Evolutionary conservation across 2,329 filamentous ascomycete genomes (phyloP).

Genomic region (Colletotrichum somersetense): DNA sequence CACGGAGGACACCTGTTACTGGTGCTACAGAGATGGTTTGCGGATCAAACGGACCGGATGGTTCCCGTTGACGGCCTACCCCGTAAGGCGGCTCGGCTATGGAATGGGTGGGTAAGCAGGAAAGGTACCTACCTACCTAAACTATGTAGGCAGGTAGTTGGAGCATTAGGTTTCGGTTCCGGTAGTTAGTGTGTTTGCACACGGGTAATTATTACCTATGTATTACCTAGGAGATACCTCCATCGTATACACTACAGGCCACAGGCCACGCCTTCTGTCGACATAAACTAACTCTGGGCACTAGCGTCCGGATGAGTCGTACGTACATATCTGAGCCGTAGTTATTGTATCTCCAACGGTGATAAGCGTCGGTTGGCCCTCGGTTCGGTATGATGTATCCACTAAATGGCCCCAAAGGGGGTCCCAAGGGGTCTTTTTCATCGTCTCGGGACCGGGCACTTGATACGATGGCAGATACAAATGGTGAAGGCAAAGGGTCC

Average conservation of each 20-base stretch:
- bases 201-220: not conserved
- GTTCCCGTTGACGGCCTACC: not conserved
- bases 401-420: constrained; percentile 18
- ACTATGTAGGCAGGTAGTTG: too few relatives aligned
- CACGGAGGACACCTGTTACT: not conserved
- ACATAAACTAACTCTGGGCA: not conserved
- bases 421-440: constrained; percentile 1
- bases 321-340: not conserved
- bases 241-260: not conserved
- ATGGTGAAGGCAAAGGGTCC: constrained; percentile 20
- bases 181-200: not conserved
- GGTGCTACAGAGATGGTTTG: not conserved
- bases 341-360: not conserved
- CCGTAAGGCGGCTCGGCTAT: not conserved
- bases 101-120: not conserved
- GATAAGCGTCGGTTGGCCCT: constrained; percentile 1
- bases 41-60: not conserved
- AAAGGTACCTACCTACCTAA: too few relatives aligned
- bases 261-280: not conserved
- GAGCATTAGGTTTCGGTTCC: not conserved
- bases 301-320: constrained; percentile 7
- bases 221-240: too few relatives aligned
- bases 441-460: constrained; percentile 32
- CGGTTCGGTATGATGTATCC: constrained; percentile 7
- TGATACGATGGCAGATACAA: constrained; percentile 34